A percentile compares a stretch with the other conserved stretches of the same genome.
Conservation (phyloP, 2,329 filamentous ascomycete species). For the Cryphonectria radicalis region DNA sequence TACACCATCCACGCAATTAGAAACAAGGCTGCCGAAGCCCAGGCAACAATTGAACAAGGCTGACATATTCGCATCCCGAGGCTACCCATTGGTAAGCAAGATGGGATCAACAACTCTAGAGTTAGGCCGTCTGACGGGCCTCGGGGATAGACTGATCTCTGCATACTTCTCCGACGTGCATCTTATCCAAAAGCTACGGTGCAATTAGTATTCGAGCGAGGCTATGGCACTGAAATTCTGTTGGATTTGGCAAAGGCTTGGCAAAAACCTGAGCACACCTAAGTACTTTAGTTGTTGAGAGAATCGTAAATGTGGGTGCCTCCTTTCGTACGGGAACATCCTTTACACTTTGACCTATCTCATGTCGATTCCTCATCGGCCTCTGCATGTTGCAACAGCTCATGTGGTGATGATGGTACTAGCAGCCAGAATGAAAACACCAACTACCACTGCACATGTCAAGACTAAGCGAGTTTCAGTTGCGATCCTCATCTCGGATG, state of each 20-base stretch:
- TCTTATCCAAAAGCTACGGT: neutral
- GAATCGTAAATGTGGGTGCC: neutral
- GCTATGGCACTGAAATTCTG: neutral
- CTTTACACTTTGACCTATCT: neutral
- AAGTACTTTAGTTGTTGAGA: neutral
- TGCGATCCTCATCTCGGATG: no score
- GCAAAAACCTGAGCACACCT: neutral
- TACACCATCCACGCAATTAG: neutral
- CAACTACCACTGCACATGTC: neutral
- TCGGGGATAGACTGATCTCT: neutral
- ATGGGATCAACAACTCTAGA: neutral
- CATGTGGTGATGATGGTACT: neutral
- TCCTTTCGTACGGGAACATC: neutral
- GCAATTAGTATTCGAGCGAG: neutral
- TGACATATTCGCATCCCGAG: neutral
- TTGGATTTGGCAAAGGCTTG: no score
- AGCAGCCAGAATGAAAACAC: neutral
- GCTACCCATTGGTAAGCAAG: neutral
- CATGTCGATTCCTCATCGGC: neutral
- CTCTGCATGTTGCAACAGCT: neutral
- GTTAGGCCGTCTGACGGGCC: no score
- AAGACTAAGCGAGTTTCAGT: neutral
- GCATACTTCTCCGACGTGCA: neutral
- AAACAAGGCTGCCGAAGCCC: neutral
- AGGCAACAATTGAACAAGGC: neutral